Base-by-base conservation (phyloP, 1,284 basidiomycete genomes). In the Cronartium quercuum region DNA sequence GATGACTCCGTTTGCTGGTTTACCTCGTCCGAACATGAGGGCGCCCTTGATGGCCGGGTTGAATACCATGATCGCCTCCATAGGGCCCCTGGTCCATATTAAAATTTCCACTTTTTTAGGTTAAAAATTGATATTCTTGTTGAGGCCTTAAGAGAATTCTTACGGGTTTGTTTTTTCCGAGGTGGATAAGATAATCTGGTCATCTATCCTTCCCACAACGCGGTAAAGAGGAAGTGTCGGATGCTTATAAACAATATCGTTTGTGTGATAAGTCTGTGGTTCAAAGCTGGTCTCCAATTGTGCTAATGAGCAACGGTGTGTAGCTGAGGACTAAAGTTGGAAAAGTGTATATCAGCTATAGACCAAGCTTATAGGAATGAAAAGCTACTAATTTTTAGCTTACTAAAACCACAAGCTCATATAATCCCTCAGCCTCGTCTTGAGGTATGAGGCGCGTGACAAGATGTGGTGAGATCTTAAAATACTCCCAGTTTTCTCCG, bases 111-210 rank as follows among this genome's bases (percentile, higher is more conserved):
- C 18, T 6, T 21, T 6, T 18, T 18, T 18, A 0, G 1, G 24
- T 15, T 6, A 21, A 51, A 13, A 51, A 13, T n/a, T 51, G 6
- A n/a, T 6, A 9, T 51, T 51, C 24, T 6, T n/a, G 47, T 7
- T n/a, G 4, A 21, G 12, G 24, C 12, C 4, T 10, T 38, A 38
- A 37, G 15, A 2, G 29, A 29, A 29, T 29, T 29, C 63, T 65
- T 42, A 42, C 38, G 63, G 38, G 42, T 65, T 65, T n/a, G 63
- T 65, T 65, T 65, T 65, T 65, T 65, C 63, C 10, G 63, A 65
- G 15, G 6, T 42, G 15, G 63, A 42, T 10, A 65, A n/a, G 0
- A 65, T 42, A 40, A 65, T 65, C 34, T 42, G 38, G 34, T 65
- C 63, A 42, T 42, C 38, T n/a, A 65, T 10, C 10, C 63, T 40